phyloP scores from a whole-genome alignment of 176 grass and related monocot genomes.

The Sorghum bicolor region DNA sequence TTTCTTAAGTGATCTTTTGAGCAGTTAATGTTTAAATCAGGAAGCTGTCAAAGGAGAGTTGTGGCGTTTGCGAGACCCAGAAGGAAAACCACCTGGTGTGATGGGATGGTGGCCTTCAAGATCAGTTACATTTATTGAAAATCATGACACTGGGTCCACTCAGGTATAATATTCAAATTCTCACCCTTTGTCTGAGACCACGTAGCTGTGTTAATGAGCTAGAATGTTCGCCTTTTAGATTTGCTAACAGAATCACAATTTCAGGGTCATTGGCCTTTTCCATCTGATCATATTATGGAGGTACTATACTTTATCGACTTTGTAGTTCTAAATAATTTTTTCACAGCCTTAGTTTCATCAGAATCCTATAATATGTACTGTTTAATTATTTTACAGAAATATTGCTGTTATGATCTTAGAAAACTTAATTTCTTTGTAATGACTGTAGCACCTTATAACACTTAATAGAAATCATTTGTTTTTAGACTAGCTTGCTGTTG shows the following conservation, averaged over 20 bases:
- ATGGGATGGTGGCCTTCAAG: conserved; percentile 97
- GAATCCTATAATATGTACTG: not conserved
- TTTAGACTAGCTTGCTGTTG: not conserved
- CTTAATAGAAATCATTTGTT: not conserved
- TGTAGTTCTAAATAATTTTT: not conserved
- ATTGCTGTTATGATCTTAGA: not conserved
- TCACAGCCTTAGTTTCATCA: not conserved
- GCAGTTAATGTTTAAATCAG: conserved; percentile 37
- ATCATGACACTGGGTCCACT: conserved; percentile 97
- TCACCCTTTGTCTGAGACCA: not conserved
- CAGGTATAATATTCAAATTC: conserved; percentile 53
- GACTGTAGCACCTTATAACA: not conserved
- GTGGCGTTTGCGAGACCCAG: conserved; percentile 70
- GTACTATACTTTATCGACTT: conserved; percentile 36
- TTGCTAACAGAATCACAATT: conserved; percentile 32
- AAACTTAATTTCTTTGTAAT: not conserved
- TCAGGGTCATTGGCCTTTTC: conserved; percentile 98
- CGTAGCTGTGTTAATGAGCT: conserved; percentile 8
- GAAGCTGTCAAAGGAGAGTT: conserved; percentile 94
- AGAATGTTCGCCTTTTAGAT: not conserved
- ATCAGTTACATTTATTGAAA: conserved; percentile 94
- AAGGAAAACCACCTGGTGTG: conserved; percentile 83
- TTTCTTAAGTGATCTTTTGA: conserved; percentile 5
- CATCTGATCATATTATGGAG: conserved; percentile 90
- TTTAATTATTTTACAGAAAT: not conserved